Evolutionary conservation across 768 basidiomycete species (phyloP).

Genomic region (Imleria badia): DNA sequence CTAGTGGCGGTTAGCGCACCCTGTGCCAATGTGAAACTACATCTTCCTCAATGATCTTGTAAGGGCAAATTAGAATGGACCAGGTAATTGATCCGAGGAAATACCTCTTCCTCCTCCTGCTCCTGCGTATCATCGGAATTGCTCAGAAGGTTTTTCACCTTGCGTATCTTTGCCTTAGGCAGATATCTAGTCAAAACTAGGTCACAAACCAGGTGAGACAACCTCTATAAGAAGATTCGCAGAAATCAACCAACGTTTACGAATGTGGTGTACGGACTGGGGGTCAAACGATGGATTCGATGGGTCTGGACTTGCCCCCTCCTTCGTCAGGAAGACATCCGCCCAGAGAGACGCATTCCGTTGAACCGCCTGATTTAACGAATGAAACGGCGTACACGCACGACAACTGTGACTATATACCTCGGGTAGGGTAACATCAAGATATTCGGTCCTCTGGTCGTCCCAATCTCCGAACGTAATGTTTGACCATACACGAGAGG

Average conservation of each 20-base stretch:
- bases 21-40: conserved; percentile 82
- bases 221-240: neutral
- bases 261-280: conserved; percentile 61
- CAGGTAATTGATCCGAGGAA: conserved; percentile 5
- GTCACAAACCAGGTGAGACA: conserved; percentile 1
- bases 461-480: conserved; percentile 78
- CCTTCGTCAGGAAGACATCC: conserved; percentile 71
- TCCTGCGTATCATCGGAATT: conserved; percentile 39
- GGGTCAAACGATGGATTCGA: conserved; percentile 51
- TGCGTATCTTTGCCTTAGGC: conserved; percentile 67
- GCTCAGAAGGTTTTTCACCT: conserved; percentile 77
- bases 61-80: conserved; percentile 7
- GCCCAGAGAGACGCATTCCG: conserved; percentile 82
- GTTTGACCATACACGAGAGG: conserved; percentile 74
- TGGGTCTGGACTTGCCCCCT: conserved; percentile 67
- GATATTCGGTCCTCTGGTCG: conserved; percentile 54
- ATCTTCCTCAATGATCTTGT: conserved; percentile 42
- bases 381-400: conserved; percentile 4
- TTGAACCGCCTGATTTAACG: conserved; percentile 57
- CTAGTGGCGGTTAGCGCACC: conserved; percentile 37
- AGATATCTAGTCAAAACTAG: conserved; percentile 86
- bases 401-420: conserved; percentile 38
- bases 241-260: conserved; percentile 59
- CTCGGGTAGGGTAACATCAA: conserved; percentile 64
- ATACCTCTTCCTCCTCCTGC: conserved; percentile 54